These are phyloP conservation scores for Trypanosoma lewisi DNA, from an alignment of 208 protist genomes.

Conservation along the genomic window DNA sequence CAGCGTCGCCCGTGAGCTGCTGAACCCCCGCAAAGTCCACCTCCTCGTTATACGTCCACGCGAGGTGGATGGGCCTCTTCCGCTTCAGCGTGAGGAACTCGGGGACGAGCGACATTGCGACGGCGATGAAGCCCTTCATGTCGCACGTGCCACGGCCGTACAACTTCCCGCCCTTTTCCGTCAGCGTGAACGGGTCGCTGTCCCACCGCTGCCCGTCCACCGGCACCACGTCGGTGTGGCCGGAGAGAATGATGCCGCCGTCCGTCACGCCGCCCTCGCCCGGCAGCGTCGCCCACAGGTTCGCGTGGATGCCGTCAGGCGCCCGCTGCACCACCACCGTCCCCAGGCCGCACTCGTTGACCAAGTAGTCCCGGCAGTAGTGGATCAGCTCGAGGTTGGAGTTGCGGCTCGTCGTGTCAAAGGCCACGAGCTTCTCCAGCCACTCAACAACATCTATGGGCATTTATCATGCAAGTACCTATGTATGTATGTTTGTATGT, in stretches of 20 bases:
- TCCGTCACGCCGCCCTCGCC: conserved; percentile 27
- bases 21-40: not conserved
- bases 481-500: not conserved
- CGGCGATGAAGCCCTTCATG: conserved; percentile 60
- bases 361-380: conserved; percentile 35
- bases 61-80: conserved; percentile 39
- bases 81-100: conserved; percentile 43
- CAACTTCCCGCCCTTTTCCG: conserved; percentile 38
- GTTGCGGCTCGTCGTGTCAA: conserved; percentile 44
- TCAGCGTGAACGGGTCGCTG: conserved; percentile 39
- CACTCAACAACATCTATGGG: conserved; percentile 25
- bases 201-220: conserved; percentile 58
- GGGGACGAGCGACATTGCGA: conserved; percentile 47
- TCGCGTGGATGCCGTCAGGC: conserved; percentile 40
- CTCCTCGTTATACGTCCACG: not conserved
- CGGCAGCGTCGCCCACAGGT: conserved; percentile 50
- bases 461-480: not conserved
- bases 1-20: not conserved
- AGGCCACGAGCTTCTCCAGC: conserved; percentile 46
- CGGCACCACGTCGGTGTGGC: conserved; percentile 55
- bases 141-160: conserved; percentile 59
- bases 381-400: conserved; percentile 48
- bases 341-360: not conserved
- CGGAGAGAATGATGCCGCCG: conserved; percentile 53
- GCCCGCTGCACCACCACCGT: conserved; percentile 31